A percentile compares a stretch with the other conserved stretches of the same genome.
Conservation (phyloP, 2,329 filamentous ascomycete species). For the Apiospora pterosperma region DNA sequence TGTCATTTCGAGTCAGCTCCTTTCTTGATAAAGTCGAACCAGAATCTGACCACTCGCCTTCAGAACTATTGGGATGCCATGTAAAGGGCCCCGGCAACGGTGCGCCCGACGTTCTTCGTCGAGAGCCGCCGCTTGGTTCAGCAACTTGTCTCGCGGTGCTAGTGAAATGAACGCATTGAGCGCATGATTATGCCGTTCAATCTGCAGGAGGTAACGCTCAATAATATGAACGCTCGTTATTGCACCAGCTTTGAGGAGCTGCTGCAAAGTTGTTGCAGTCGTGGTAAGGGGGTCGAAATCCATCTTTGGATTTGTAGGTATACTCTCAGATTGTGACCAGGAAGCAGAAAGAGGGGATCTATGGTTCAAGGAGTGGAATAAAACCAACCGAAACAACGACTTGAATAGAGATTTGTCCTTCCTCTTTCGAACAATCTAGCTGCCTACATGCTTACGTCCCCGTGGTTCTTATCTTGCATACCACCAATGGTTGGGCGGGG, state of each 20-base stretch:
- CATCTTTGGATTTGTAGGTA: not conserved
- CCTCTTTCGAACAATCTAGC: too few species aligned
- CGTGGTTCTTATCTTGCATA: too few species aligned
- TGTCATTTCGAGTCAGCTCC: not conserved
- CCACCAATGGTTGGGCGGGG: too few species aligned
- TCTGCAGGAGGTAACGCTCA: constrained; percentile 1
- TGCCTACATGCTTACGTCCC: too few species aligned
- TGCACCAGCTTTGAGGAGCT: not conserved
- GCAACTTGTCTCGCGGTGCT: not conserved
- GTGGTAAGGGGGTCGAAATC: not conserved
- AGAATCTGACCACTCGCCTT: constrained; percentile 1
- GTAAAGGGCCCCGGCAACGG: constrained; percentile 3
- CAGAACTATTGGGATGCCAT: constrained; percentile 12
- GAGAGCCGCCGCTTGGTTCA: not conserved
- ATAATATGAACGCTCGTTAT: constrained; percentile 6
- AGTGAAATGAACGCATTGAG: constrained; percentile 8
- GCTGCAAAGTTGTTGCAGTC: not conserved
- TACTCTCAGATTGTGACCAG: too few species aligned
- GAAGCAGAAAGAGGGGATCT: too few species aligned
- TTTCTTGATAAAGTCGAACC: not conserved
- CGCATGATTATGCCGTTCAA: not conserved
- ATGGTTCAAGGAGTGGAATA: too few species aligned
- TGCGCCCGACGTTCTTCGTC: constrained; percentile 1
- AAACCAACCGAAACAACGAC: too few species aligned
- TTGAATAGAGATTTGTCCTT: too few species aligned